Base-by-base conservation (phyloP, 2,329 filamentous ascomycete species). In the Aurifilum marmelostoma region DNA sequence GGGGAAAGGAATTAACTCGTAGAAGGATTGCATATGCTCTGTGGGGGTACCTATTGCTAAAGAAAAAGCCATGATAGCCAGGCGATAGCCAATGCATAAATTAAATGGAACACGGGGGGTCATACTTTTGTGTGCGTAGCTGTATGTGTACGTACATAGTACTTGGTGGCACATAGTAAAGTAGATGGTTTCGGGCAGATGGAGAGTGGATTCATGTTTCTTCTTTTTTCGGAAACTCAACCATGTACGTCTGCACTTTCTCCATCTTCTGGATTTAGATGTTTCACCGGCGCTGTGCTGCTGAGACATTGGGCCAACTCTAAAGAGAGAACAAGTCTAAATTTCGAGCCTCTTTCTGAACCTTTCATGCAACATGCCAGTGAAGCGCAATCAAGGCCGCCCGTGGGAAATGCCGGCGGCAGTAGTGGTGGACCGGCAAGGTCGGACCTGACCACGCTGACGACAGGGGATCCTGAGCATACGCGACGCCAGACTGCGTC, bases 21-120 rank as follows among this genome's bases (percentile, higher is more conserved):
- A 32, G 32, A 29, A 39, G 47, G 50, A 50, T 41, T 65, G 47
- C 63, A 56, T 9, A 34, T 32, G n/a, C n/a, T 65, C 12, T 39
- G 32, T 29, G 37, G 56, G 56, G 32, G 34, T 34, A 34, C 34
- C n/a, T 59, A 59, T 4, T 21, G 56, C 32, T 32, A 32, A 2
- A 47, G 43, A 47, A 34, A 58, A 34, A 16, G 29, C 29, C 18
- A 14, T 54, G 52, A 59, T 41, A 56, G 63, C 47, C 29, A 21
- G 37, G 32, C 32, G 43, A 37, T 54, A 37, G 43, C 47, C 21
- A 27, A 50, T 21, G 62, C 52, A 54, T 6, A 5, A 32, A 29
- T 7, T 24, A 29, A 18, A n/a, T n/a, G n/a, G n/a, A n/a, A n/a
- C n/a, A 29, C 27, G 52, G 29, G 34, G 52, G 52, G 34, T 34